phyloP scores from a whole-genome alignment of 192 early-diverging fungal species.

The Podila horticola region DNA sequence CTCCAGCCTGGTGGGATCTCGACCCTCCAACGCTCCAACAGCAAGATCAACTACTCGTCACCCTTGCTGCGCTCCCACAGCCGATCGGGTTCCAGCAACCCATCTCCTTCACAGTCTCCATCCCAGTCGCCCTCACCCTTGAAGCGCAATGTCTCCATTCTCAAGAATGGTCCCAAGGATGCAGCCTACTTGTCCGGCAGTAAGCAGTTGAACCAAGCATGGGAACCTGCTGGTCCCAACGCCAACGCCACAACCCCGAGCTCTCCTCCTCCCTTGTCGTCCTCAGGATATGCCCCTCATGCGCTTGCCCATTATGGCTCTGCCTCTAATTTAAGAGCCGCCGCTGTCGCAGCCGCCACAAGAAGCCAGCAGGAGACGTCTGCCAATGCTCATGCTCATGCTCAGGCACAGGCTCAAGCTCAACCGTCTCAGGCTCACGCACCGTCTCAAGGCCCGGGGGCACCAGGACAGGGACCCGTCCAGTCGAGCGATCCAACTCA shows the following conservation, averaged over 20 bases:
- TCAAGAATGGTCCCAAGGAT: constrained; percentile 50
- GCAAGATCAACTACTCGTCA: constrained; percentile 34
- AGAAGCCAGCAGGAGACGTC: not conserved
- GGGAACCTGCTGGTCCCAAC: constrained; percentile 36
- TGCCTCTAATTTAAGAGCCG: constrained; percentile 37
- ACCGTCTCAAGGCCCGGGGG: constrained; percentile 1
- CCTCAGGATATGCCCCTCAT: constrained; percentile 1
- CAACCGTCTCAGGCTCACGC: constrained; percentile 1
- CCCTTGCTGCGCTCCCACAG: constrained; percentile 37
- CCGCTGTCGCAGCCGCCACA: constrained; percentile 18
- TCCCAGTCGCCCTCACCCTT: constrained; percentile 19
- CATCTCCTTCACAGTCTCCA: constrained; percentile 2
- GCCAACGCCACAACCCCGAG: not conserved
- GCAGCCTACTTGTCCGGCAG: constrained; percentile 28
- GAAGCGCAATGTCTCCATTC: constrained; percentile 36
- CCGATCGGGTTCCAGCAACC: constrained; percentile 31
- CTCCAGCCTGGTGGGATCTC: constrained; percentile 1
- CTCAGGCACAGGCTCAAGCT: not conserved
- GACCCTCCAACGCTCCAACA: constrained; percentile 29
- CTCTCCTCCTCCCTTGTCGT: constrained; percentile 1
- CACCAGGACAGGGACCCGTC: not conserved
- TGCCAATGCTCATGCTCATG: not conserved
- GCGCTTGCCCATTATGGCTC: constrained; percentile 33
- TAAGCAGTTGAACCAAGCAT: constrained; percentile 32
- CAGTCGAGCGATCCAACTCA: not conserved